phyloP scores from a whole-genome alignment of 2,329 filamentous ascomycete species.

The Fusarium sp. region DNA sequence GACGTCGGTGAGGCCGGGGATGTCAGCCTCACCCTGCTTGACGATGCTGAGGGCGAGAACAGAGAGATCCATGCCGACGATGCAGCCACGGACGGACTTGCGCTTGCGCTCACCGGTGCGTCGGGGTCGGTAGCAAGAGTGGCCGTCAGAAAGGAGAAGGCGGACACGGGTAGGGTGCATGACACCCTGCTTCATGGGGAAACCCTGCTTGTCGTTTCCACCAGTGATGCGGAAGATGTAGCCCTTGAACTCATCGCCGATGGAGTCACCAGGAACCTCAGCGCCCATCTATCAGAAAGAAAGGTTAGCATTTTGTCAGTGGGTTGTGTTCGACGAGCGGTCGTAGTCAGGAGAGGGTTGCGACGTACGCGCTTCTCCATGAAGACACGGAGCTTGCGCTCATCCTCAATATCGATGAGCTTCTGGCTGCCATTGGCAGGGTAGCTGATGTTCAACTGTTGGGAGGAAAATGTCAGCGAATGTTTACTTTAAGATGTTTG shows the following conservation, averaged over 20 bases:
- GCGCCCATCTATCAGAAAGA: conserved; percentile 76
- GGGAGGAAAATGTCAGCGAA: conserved; percentile 51
- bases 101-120: conserved; percentile 99
- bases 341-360: conserved; percentile 19
- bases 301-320: conserved; percentile 52
- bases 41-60: conserved; percentile 95
- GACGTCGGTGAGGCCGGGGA: conserved; percentile 96
- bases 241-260: conserved; percentile 99
- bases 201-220: conserved; percentile 99
- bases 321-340: conserved; percentile 29
- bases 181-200: conserved; percentile 99
- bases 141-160: conserved; percentile 93
- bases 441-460: conserved; percentile 78
- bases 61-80: conserved; percentile 94
- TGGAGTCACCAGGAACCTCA: conserved; percentile 92
- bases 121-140: conserved; percentile 99
- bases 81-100: conserved; percentile 99
- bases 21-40: conserved; percentile 96
- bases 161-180: conserved; percentile 99
- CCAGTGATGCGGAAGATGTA: conserved; percentile 99
- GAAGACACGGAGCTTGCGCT: conserved; percentile 98
- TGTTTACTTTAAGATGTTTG: conserved; percentile 23
- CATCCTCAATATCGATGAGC: conserved; percentile 98
- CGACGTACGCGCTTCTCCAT: conserved; percentile 92
- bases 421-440: conserved; percentile 99